Base-by-base conservation (phyloP, 441 rosid genomes). In the Syzygium malaccense region DNA sequence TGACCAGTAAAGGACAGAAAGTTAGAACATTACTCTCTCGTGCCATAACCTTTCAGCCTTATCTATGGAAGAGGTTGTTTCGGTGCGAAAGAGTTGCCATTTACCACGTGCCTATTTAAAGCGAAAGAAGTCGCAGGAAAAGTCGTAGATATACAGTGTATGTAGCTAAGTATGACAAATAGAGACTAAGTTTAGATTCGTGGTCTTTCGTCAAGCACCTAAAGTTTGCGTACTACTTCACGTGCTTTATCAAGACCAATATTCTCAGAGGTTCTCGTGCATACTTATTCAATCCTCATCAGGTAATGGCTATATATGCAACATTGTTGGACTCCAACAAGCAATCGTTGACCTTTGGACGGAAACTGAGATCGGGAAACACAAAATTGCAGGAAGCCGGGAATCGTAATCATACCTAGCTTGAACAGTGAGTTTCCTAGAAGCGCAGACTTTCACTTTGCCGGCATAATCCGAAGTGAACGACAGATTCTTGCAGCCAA, bases 1-100 rank as follows among this genome's bases (percentile, higher is more conserved):
- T 85, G 60, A 54, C 25, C 86, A 85, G 64, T 32, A 33, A 85
- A 33, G 28, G 48, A 56, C 49, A 85, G 49, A 85, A 55, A 55
- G 64, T 55, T 85, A 56, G 64, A 56, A 55, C 15, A 85, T 25
- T 20, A 55, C 57, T 10, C 51, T 58, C 41, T n/a, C 8, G 7
- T 98, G 93, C 85, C 88, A 58, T 58, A 85, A 51, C 86, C 45
- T 9, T 85, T n/a, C 6, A 2, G 86, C 18, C 37, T 45, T 2
- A 54, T n/a, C 45, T 18, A 4, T 14, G 56, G 49, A 75, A 41
- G n/a, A 75, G n/a, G 51, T 3, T 23, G 51, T 48, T 30, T 8
- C 10, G 20, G 25, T 32, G 23, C 3, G 1, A 66, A 17, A 17
- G 41, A 66, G 75, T 17, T 66, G 41, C 53, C 83, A 41, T 41